phyloP scores from a whole-genome alignment of 805 yeast genomes.

The Wickerhamiella allomyrinae region DNA sequence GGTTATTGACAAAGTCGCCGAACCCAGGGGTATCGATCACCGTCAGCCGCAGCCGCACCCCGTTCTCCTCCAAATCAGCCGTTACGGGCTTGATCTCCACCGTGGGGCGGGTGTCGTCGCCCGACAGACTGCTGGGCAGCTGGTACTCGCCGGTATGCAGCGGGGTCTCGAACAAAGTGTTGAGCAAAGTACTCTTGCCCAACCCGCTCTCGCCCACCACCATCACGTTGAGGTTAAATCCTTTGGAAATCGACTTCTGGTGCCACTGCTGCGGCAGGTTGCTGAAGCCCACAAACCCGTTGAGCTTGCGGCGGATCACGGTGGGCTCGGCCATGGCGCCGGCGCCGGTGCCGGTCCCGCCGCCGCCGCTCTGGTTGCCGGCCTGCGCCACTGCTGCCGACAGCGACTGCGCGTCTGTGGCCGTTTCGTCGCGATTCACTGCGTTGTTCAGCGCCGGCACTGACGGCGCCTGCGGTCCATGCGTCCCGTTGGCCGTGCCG shows the following conservation, averaged over 20 bases:
- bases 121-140: conserved; percentile 5
- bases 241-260: conserved; percentile 77
- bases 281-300: conserved; percentile 92
- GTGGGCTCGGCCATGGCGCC: conserved; percentile 26
- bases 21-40: conserved; percentile 88
- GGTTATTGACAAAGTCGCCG: conserved; percentile 76
- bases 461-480: conserved; percentile 1
- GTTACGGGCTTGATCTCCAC: conserved; percentile 48
- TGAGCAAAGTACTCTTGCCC: conserved; percentile 85
- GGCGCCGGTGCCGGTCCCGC: conserved; percentile 1
- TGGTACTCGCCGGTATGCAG: conserved; percentile 33
- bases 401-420: conserved; percentile 8
- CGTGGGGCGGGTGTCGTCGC: conserved; percentile 13
- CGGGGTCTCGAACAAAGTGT: conserved; percentile 69
- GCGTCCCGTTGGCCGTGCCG: neutral
- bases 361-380: conserved; percentile 2
- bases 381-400: conserved; percentile 9
- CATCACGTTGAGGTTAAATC: conserved; percentile 77
- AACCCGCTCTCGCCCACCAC: conserved; percentile 76
- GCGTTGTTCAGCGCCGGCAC: conserved; percentile 2
- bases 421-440: conserved; percentile 3
- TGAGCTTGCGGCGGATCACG: conserved; percentile 67
- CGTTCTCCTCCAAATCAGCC: conserved; percentile 80
- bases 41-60: conserved; percentile 71
- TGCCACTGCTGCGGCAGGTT: conserved; percentile 98